Percentiles rank a stretch among this genome's conserved stretches.
phyloP scores from a whole-genome alignment of 129 eudicot species.

The Helianthus tuberosus region DNA sequence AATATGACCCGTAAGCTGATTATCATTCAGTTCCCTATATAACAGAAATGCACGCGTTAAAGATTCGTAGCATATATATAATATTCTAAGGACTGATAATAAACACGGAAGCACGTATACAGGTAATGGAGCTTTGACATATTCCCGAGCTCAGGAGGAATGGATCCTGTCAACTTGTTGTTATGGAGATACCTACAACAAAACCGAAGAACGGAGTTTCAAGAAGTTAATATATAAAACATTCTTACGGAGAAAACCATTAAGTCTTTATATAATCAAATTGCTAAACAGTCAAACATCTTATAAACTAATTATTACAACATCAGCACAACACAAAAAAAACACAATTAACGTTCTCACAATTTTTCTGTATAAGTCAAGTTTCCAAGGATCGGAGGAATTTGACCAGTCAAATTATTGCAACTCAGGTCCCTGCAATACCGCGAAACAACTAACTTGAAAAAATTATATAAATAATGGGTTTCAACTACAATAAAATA shows the following conservation, averaged over 20 bases:
- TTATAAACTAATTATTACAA: background rate
- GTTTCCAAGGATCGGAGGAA: slow-evolving; percentile 89
- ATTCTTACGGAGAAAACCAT: background rate
- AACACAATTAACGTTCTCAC: slow-evolving; percentile 48
- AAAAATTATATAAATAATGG: background rate
- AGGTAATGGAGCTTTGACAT: slow-evolving; percentile 94
- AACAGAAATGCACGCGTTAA: background rate
- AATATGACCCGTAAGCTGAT: slow-evolving; percentile 75
- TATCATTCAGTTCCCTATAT: slow-evolving; percentile 83
- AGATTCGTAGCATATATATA: background rate
- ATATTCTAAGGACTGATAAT: background rate
- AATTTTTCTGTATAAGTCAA: slow-evolving; percentile 87
- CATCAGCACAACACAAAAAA: background rate
- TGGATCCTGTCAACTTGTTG: slow-evolving; percentile 79
- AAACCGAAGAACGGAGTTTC: background rate
- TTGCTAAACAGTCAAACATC: background rate
- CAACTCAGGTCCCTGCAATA: slow-evolving; percentile 78
- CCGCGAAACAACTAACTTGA: background rate
- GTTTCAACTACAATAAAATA: slow-evolving; percentile 1
- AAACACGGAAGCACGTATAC: slow-evolving; percentile 37
- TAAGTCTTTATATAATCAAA: too few species aligned
- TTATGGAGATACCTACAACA: slow-evolving; percentile 84
- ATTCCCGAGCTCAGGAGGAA: slow-evolving; percentile 96
- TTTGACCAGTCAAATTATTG: slow-evolving; percentile 74
- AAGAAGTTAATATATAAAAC: background rate